Percentiles rank a stretch among this genome's conserved stretches.
Conservation (phyloP, 2,329 filamentous ascomycete species). For the Rhynchosporium agropyri region DNA sequence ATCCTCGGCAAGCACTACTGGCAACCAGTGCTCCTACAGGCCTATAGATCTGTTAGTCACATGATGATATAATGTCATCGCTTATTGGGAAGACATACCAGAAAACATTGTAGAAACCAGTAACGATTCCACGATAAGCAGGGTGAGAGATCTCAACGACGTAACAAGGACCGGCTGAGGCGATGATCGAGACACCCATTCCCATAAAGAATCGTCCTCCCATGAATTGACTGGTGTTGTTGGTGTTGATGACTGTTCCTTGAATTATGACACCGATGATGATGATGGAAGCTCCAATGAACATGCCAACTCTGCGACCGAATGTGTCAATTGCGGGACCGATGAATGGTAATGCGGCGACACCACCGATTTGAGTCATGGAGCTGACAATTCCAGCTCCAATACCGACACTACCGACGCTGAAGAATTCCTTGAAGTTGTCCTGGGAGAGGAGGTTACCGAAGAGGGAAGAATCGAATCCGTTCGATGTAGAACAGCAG, state of each 20-base stretch:
- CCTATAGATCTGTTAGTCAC: slow-evolving; percentile 43
- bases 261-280: slow-evolving; percentile 51
- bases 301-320: slow-evolving; percentile 51
- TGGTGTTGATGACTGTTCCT: slow-evolving; percentile 39
- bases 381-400: slow-evolving; percentile 53
- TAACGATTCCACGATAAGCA: slow-evolving; percentile 48
- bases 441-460: slow-evolving; percentile 50
- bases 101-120: slow-evolving; percentile 40
- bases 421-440: slow-evolving; percentile 46
- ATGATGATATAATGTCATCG: neutral
- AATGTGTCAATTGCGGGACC: slow-evolving; percentile 51
- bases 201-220: slow-evolving; percentile 62
- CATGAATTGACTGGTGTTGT: slow-evolving; percentile 48
- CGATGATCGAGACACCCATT: slow-evolving; percentile 53
- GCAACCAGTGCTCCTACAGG: slow-evolving; percentile 57
- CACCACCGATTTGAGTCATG: slow-evolving; percentile 54
- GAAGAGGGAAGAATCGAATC: slow-evolving; percentile 54
- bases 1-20: slow-evolving; percentile 55
- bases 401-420: slow-evolving; percentile 47
- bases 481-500: slow-evolving; percentile 54
- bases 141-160: slow-evolving; percentile 51
- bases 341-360: slow-evolving; percentile 51
- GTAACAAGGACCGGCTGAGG: slow-evolving; percentile 50
- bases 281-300: slow-evolving; percentile 47
- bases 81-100: slow-evolving; percentile 26